phyloP scores from a whole-genome alignment of 192 early-diverging fungal species.

The Spinellus fusiger region DNA sequence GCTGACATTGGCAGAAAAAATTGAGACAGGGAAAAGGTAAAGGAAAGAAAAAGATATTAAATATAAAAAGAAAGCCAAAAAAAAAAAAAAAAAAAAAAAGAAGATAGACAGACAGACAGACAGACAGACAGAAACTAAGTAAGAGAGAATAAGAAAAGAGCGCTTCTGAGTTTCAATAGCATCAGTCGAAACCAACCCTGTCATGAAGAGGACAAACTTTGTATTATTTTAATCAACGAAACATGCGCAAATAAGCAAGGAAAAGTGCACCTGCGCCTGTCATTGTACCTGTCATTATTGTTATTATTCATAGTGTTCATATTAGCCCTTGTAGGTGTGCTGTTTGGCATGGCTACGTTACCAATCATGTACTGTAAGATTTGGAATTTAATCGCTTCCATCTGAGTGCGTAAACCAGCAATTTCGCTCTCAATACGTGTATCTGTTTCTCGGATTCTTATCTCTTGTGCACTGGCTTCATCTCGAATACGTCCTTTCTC shows the following conservation, averaged over 20 bases:
- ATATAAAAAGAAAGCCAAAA: background rate
- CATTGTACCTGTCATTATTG: slow-evolving; percentile 46
- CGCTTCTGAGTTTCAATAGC: background rate
- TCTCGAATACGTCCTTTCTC: slow-evolving; percentile 87
- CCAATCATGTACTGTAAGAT: slow-evolving; percentile 78
- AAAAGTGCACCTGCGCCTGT: slow-evolving; percentile 77
- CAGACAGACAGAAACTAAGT: background rate
- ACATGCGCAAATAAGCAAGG: slow-evolving; percentile 57
- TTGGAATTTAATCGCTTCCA: slow-evolving; percentile 87
- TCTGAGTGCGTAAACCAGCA: slow-evolving; percentile 69
- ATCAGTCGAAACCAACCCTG: too few species aligned
- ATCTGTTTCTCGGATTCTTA: slow-evolving; percentile 82
- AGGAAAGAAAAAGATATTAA: background rate
- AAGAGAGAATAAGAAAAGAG: background rate
- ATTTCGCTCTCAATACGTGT: slow-evolving; percentile 90
- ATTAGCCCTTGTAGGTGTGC: background rate
- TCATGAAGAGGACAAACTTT: too few species aligned
- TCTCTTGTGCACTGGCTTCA: slow-evolving; percentile 73
- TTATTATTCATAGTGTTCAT: background rate
- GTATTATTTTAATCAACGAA: too few species aligned
- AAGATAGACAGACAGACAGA: background rate
- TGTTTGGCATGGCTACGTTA: too few species aligned
- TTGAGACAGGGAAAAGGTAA: background rate
- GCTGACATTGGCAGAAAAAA: background rate
- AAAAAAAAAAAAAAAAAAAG: background rate